Evolutionary conservation across 2,329 filamentous ascomycete genomes (phyloP).

Genomic region (Monosporascus cannonballus): DNA sequence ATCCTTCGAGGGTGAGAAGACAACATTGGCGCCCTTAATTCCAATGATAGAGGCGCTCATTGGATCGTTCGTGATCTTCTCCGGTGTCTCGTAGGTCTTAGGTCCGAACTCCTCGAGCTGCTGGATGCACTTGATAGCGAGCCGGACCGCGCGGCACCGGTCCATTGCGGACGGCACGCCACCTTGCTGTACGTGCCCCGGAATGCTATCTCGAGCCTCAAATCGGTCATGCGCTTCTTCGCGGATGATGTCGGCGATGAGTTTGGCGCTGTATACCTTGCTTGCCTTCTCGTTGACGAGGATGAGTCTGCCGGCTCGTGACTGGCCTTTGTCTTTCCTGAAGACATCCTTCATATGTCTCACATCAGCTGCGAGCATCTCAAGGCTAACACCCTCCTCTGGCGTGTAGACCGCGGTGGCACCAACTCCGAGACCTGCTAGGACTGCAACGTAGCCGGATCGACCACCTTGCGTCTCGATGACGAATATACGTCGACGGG

Average conservation of each 20-base stretch:
- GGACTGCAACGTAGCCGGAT: conserved; percentile 87
- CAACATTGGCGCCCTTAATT: conserved; percentile 81
- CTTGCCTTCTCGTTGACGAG: conserved; percentile 96
- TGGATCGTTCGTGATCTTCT: conserved; percentile 67
- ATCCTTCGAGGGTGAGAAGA: conserved; percentile 76
- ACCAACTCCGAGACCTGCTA: conserved; percentile 86
- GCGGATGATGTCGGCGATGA: conserved; percentile 92
- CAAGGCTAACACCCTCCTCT: conserved; percentile 89
- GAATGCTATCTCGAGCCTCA: conserved; percentile 85
- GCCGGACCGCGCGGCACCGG: conserved; percentile 80
- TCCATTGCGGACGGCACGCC: conserved; percentile 94
- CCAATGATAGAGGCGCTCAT: conserved; percentile 79
- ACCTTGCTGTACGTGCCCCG: conserved; percentile 91
- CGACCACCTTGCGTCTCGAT: conserved; percentile 96
- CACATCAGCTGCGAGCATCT: conserved; percentile 89
- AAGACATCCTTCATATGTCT: conserved; percentile 84
- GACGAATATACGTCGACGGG: conserved; percentile 88
- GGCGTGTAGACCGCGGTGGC: conserved; percentile 93
- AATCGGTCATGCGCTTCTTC: conserved; percentile 90
- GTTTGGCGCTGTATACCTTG: conserved; percentile 82
- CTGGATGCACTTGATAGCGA: conserved; percentile 91
- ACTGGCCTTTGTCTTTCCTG: conserved; percentile 76
- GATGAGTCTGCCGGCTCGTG: conserved; percentile 85
- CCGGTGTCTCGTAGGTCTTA: conserved; percentile 45
- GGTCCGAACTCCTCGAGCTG: conserved; percentile 76